Evolutionary conservation across 257 asterid species (phyloP).

Genomic region (Petrea volubilis): DNA sequence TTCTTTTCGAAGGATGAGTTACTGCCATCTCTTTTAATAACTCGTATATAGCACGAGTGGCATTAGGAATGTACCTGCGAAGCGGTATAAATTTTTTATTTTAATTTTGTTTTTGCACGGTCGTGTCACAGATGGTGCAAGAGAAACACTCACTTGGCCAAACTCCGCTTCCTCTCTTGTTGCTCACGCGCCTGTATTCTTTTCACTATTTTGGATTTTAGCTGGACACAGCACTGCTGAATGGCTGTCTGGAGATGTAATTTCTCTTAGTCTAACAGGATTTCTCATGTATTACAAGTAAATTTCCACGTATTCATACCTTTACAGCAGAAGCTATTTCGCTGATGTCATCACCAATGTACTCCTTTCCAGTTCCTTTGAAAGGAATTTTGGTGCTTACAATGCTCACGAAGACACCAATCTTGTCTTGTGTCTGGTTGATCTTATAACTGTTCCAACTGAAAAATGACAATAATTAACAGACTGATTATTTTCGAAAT

Average conservation of each 20-base stretch:
- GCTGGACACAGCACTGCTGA: constrained; percentile 81
- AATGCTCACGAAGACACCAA: constrained; percentile 90
- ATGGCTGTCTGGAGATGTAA: constrained; percentile 61
- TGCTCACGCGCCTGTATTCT: constrained; percentile 96
- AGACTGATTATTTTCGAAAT: background rate
- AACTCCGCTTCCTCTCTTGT: constrained; percentile 89
- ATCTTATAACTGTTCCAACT: constrained; percentile 93
- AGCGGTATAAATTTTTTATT: constrained; percentile 21
- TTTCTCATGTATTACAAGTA: background rate
- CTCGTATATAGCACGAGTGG: constrained; percentile 70
- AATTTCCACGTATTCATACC: constrained; percentile 39
- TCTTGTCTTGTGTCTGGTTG: constrained; percentile 88
- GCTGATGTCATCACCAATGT: constrained; percentile 92
- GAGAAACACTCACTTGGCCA: constrained; percentile 60
- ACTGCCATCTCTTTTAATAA: constrained; percentile 63
- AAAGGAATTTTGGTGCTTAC: constrained; percentile 95
- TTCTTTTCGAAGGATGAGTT: constrained; percentile 58
- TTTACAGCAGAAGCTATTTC: constrained; percentile 92
- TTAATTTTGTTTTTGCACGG: constrained; percentile 2
- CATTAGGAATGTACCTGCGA: constrained; percentile 81
- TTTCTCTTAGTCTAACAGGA: constrained; percentile 26
- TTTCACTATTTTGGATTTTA: constrained; percentile 79
- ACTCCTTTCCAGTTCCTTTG: constrained; percentile 95
- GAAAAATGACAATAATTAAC: constrained; percentile 30
- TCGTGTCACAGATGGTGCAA: constrained; percentile 27